Conservation (phyloP, 2,329 filamentous ascomycete species). For the Penicillium sumatraense region DNA sequence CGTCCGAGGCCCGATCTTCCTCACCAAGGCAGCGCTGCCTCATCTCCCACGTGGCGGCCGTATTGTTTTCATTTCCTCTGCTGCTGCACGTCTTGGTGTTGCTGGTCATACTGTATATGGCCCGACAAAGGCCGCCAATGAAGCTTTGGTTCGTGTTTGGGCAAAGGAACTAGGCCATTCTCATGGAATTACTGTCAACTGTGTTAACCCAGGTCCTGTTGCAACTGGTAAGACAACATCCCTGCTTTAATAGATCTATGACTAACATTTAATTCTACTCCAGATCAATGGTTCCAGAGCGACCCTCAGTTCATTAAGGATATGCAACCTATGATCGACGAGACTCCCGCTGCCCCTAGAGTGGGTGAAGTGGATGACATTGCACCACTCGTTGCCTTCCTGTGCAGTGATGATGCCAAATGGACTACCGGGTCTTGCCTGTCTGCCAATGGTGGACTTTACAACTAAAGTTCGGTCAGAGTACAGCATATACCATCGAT, state of each 20-base stretch:
- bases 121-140: conserved; percentile 62
- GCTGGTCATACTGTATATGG: conserved; percentile 55
- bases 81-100: conserved; percentile 60
- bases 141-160: conserved; percentile 65
- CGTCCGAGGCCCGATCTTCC: conserved; percentile 32
- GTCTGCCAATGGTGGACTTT: conserved; percentile 36
- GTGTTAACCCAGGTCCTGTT: conserved; percentile 62
- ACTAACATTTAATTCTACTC: not conserved
- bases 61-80: conserved; percentile 62
- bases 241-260: not conserved
- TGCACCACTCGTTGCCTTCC: conserved; percentile 37
- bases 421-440: conserved; percentile 37
- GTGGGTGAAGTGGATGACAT: conserved; percentile 38
- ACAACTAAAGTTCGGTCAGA: not conserved
- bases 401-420: conserved; percentile 32
- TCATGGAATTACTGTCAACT: conserved; percentile 57
- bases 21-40: conserved; percentile 37
- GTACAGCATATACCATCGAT: too few relatives aligned
- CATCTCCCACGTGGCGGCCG: conserved; percentile 45
- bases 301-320: conserved; percentile 35
- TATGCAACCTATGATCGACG: conserved; percentile 38
- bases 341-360: conserved; percentile 36
- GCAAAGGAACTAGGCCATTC: conserved; percentile 59
- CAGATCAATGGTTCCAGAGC: conserved; percentile 36
- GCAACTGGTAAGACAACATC: conserved; percentile 50